Base-by-base conservation (phyloP, 805 yeast species). In the Yamadazyma sp. region DNA sequence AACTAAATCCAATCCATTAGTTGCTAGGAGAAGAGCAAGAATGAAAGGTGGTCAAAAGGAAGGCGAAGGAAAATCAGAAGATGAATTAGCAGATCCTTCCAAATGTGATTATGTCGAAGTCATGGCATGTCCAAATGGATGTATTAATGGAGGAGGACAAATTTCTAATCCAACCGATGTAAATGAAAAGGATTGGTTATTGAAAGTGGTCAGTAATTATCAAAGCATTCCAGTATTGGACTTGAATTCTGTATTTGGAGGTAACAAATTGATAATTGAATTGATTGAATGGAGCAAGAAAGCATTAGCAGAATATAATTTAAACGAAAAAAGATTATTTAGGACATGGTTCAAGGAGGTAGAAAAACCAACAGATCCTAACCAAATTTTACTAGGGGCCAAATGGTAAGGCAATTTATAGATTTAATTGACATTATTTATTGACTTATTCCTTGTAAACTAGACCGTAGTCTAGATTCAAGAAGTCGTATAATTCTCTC, bases 121-220 rank as follows among this genome's bases (percentile, higher is more conserved):
- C 29, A 91, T 88, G 96, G 98, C 98, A 1, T 93, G 98, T 57
- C 98, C 98, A 5, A 88, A 86, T 19, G 98, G 98, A 1, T 93
- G 98, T 53, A 85, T 89, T 38, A 93, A 91, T 52, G 98, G 98
- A 8, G 98, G 98, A 15, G 98, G 98, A 0, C 89, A 88, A 49
- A 73, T 87, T 13, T 70, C 76, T 4, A 69, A 68, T 4, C 76
- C 78, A 0, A 44, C 49, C 1, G 70, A 55, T 4, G 46, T 46
- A 0, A 20, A 40, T 31, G 62, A 54, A 45, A 65, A 78, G 53
- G 67, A 58, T 12, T 76, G 78, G 81, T 53, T 73, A 15, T 48
- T 48, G 7, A 44, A 57, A 16, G 68, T 69, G 4, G 49, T 55
- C 13, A 43, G 50, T 2, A 49, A 58, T 27, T 70, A 76, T 53